Conservation (phyloP, 2,329 filamentous ascomycete species). For the Aspergillus nomiae region DNA sequence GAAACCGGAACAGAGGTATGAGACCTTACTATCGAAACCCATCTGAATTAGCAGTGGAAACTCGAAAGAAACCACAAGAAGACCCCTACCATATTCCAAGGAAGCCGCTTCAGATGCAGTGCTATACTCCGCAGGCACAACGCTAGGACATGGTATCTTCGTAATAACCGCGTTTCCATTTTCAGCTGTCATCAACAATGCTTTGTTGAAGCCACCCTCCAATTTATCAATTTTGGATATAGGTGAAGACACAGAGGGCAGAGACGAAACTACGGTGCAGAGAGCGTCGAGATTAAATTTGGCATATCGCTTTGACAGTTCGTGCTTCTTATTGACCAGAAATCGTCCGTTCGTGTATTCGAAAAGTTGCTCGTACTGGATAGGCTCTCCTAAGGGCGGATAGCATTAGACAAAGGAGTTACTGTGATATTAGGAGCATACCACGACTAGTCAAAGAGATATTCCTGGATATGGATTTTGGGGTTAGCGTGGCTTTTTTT, state of each 20-base stretch:
- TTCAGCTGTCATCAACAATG: conserved; percentile 24
- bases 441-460: not conserved
- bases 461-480: not conserved
- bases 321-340: conserved; percentile 29
- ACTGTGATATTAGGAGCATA: not conserved
- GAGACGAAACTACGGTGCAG: conserved; percentile 27
- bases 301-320: conserved; percentile 27
- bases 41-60: conserved; percentile 8
- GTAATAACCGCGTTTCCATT: conserved; percentile 26
- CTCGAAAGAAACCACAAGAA: not conserved
- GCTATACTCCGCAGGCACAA: conserved; percentile 19
- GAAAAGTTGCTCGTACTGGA: conserved; percentile 20
- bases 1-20: too few species aligned
- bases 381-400: not conserved
- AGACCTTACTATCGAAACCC: conserved; percentile 12
- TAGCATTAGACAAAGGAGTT: not conserved
- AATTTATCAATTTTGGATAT: conserved; percentile 34
- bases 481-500: not conserved
- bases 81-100: conserved; percentile 24
- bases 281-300: conserved; percentile 33
- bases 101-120: conserved; percentile 29
- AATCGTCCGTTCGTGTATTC: conserved; percentile 32
- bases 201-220: conserved; percentile 31
- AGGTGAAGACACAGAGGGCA: conserved; percentile 21
- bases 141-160: conserved; percentile 24